Percentiles rank a stretch among this genome's conserved stretches.
Evolutionary conservation across 768 basidiomycete genomes (phyloP).

Genomic region (Suillus paluster): DNA sequence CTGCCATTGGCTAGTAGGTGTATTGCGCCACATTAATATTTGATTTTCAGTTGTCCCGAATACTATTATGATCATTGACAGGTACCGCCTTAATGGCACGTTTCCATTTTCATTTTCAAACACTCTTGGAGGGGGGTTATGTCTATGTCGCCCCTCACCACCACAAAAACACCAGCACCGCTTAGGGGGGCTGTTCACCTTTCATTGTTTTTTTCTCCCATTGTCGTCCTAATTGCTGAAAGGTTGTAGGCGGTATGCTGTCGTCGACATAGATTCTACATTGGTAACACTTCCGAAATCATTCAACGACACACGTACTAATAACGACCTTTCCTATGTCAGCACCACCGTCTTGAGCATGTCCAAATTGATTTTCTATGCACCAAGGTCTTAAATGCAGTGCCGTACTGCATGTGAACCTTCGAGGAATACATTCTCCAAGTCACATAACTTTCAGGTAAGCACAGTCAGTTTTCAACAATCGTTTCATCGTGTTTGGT

Average conservation of each 20-base stretch:
- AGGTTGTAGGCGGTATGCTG: no score
- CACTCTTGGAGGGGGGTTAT: neutral
- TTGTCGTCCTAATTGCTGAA: neutral
- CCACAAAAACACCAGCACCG: neutral
- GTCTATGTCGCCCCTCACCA: neutral
- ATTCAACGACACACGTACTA: neutral
- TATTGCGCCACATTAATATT: no score
- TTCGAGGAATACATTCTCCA: neutral
- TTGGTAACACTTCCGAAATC: neutral
- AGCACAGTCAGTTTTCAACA: neutral
- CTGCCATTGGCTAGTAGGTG: neutral
- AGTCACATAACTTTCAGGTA: neutral
- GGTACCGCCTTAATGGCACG: neutral
- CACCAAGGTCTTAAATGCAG: neutral
- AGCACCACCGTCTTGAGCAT: no score
- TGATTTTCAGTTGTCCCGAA: no score
- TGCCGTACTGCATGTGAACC: neutral
- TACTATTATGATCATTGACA: neutral
- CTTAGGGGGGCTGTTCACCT: neutral
- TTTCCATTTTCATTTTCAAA: neutral
- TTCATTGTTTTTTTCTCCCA: neutral
- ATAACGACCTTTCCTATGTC: neutral
- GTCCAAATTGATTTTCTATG: neutral
- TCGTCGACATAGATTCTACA: neutral
- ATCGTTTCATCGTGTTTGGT: neutral